Evolutionary conservation across 768 basidiomycete species (phyloP).

Genomic region (Lactifluus piperatus): DNA sequence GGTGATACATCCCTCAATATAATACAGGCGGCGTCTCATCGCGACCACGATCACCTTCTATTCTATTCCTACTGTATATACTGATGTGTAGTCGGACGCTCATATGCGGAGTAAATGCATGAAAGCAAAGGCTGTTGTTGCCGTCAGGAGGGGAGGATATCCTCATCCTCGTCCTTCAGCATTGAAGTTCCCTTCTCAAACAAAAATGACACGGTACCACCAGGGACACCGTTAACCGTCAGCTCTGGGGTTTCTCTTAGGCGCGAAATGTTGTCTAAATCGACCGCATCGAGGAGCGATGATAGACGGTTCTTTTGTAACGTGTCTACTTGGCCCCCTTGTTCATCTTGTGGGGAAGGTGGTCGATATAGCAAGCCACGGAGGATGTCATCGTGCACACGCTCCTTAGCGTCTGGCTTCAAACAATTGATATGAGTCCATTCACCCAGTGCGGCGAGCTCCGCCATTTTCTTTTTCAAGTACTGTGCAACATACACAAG

Average conservation of each 20-base stretch:
- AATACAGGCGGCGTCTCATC: neutral
- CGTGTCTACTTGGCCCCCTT: neutral
- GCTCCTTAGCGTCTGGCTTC: conserved; percentile 32
- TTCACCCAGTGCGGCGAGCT: conserved; percentile 62
- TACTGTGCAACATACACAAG: conserved; percentile 36
- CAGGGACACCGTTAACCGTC: conserved; percentile 42
- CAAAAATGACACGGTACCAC: conserved; percentile 67
- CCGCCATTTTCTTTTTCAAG: conserved; percentile 55
- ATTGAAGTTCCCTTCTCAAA: conserved; percentile 83
- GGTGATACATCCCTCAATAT: neutral
- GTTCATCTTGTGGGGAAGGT: conserved; percentile 5
- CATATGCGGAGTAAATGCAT: neutral
- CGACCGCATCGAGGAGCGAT: conserved; percentile 35
- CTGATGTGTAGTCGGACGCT: neutral
- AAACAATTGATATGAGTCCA: conserved; percentile 85
- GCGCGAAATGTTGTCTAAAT: conserved; percentile 40
- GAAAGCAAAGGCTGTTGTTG: neutral
- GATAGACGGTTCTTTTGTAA: conserved; percentile 25
- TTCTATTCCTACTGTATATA: neutral
- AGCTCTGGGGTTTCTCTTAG: conserved; percentile 26
- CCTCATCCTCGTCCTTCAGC: conserved; percentile 53
- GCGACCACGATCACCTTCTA: neutral
- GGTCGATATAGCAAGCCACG: conserved; percentile 35
- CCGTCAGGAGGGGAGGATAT: neutral
- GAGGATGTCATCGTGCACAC: conserved; percentile 60